Conservation (phyloP, 2,329 filamentous ascomycete species). For the Cladosporium sp. region DNA sequence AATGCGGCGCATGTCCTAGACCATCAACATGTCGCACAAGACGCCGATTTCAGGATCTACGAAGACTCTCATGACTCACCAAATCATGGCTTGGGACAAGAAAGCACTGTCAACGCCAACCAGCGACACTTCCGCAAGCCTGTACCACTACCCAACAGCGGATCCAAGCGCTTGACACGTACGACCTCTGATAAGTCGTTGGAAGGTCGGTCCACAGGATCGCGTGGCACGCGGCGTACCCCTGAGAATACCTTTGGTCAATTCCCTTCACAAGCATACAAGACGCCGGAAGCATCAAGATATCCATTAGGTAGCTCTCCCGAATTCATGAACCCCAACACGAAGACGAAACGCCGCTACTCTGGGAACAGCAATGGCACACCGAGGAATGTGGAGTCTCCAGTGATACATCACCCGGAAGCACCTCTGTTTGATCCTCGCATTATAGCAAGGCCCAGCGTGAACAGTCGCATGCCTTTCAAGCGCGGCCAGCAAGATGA, state of each 20-base stretch:
- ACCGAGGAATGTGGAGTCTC: not conserved
- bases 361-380: not conserved
- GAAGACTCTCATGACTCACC: not conserved
- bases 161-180: conserved; percentile 23
- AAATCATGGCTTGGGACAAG: not conserved
- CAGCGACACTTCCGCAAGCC: conserved; percentile 18
- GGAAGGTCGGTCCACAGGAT: not conserved
- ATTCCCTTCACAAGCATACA: not conserved
- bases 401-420: not conserved
- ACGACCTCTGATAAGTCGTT: not conserved
- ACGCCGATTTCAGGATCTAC: not conserved
- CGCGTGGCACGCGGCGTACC: not conserved
- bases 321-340: conserved; percentile 2
- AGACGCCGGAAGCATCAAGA: not conserved
- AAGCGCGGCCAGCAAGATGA: not conserved
- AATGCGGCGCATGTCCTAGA: too few species aligned
- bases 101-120: not conserved
- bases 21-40: too few species aligned
- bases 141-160: conserved; percentile 24
- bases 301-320: conserved; percentile 6
- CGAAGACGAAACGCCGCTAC: not conserved
- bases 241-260: not conserved
- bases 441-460: not conserved
- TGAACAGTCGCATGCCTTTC: not conserved
- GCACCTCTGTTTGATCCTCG: conserved; percentile 1